Conservation (phyloP, 1,139 yeast genomes). For the Kodamaea plutei region DNA sequence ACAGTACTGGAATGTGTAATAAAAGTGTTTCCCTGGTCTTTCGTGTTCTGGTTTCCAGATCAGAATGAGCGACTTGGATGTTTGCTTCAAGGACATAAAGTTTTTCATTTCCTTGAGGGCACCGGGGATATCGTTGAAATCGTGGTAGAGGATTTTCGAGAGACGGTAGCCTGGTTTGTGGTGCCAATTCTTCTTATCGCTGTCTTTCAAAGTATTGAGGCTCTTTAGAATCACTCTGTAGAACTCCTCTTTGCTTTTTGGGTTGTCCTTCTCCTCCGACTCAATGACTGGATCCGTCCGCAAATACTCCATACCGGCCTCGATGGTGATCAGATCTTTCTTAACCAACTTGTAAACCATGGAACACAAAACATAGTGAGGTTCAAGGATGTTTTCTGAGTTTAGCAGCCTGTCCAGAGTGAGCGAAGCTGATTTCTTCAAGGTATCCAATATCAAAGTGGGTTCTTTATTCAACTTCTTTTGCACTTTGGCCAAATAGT, state of each 20-base stretch:
- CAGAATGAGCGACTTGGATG: constrained; percentile 68
- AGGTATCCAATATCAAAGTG: constrained; percentile 30
- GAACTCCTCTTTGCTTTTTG: constrained; percentile 22
- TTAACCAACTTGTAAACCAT: constrained; percentile 54
- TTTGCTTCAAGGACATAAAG: constrained; percentile 62
- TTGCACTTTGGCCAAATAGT: constrained; percentile 58
- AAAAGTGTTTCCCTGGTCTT: constrained; percentile 89
- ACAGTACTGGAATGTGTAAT: constrained; percentile 69
- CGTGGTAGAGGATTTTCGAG: constrained; percentile 60
- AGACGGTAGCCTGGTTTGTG: constrained; percentile 77
- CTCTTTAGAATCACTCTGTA: constrained; percentile 23
- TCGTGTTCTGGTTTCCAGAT: constrained; percentile 95
- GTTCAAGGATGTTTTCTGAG: constrained; percentile 63
- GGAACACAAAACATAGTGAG: constrained; percentile 65
- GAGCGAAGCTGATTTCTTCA: constrained; percentile 37
- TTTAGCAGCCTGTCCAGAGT: constrained; percentile 42
- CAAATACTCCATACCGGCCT: constrained; percentile 37
- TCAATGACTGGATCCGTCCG: constrained; percentile 28
- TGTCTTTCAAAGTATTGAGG: constrained; percentile 36
- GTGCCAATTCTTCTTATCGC: constrained; percentile 88
- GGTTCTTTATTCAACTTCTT: constrained; percentile 40
- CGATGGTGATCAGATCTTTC: constrained; percentile 25
- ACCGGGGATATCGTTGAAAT: constrained; percentile 44
- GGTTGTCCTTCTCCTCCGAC: constrained; percentile 2
- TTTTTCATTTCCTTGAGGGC: constrained; percentile 65